Conservation (phyloP, 202 grass and related monocot species). For the Saccharum hybrid region DNA sequence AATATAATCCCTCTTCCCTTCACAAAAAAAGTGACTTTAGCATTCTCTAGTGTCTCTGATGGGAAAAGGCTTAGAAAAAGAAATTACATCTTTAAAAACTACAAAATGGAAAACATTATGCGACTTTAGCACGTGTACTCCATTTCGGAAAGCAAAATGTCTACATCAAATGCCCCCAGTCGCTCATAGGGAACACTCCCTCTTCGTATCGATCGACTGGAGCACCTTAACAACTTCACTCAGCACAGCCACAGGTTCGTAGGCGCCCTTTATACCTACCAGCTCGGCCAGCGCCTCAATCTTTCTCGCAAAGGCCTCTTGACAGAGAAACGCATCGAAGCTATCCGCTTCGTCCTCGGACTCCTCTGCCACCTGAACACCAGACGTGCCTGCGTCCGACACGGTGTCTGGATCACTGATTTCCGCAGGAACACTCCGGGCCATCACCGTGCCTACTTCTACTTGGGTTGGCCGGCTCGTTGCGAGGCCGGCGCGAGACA, state of each 20-base stretch:
- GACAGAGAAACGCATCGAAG: neutral
- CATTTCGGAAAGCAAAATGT: too few relatives aligned
- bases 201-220: conserved; percentile 1
- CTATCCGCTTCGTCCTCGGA: conserved; percentile 28
- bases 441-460: neutral
- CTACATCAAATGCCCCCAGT: neutral
- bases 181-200: neutral
- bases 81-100: too few relatives aligned
- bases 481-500: neutral
- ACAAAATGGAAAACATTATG: too few relatives aligned
- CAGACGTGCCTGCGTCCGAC: conserved; percentile 36
- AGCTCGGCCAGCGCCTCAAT: conserved; percentile 27
- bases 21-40: too few relatives aligned
- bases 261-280: conserved; percentile 11
- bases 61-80: too few relatives aligned
- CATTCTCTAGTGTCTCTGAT: too few relatives aligned
- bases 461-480: neutral
- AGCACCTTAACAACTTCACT: conserved; percentile 44
- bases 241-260: conserved; percentile 7
- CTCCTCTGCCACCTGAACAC: neutral
- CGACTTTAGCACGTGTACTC: too few relatives aligned
- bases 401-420: conserved; percentile 21
- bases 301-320: conserved; percentile 6
- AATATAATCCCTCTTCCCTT: too few relatives aligned
- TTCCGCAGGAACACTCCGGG: neutral